Base-by-base conservation (phyloP, 2,329 filamentous ascomycete genomes). In the Eurotiales sp. region DNA sequence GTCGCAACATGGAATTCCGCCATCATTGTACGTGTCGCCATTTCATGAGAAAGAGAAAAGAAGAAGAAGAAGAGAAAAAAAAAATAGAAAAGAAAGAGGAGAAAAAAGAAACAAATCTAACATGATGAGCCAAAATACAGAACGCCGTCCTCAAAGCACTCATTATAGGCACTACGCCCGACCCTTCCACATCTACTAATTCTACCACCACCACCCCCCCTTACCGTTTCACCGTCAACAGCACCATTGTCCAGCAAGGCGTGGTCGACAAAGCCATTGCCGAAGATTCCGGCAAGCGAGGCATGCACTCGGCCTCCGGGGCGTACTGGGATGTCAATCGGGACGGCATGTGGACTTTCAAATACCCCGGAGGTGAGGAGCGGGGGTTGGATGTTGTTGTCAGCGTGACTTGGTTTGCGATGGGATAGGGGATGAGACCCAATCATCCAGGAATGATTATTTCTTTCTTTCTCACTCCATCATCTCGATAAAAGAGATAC, bases 191-290 rank as follows among this genome's bases (percentile, higher is more conserved):
- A 14, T 14, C 30, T 15, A 34, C 30, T n/a, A n/a, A n/a, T n/a
- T n/a, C n/a, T 34, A n/a, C 30, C 30, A 15, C 30, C 30, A 37
- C 47, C 7, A 27, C 47, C 11, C 66, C 81, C 22, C 86, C 88
- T 4, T 96, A 85, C 82, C 97, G 97, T 74, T 97, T 92, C 75
- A 89, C 90, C 61, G 90, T 95, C 75, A 97, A 96, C 80, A 95
- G 89, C 77, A 97, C 92, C 59, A 96, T 97, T 67, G 95, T 97
- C 61, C 92, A 99, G 77, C 92, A 97, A 76, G 71, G 70, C 17
- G 78, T 92, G 29, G 82, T 72, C 46, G 64, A 70, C 56, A 65
- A 66, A 57, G 65, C 71, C 57, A 71, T 74, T n/a, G 66, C 68
- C 21, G 78, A 79, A 55, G 85, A 82, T 23, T 86, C 87, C 51